Base-by-base conservation (phyloP, 2,329 filamentous ascomycete species). In the Penicillium sp. region DNA sequence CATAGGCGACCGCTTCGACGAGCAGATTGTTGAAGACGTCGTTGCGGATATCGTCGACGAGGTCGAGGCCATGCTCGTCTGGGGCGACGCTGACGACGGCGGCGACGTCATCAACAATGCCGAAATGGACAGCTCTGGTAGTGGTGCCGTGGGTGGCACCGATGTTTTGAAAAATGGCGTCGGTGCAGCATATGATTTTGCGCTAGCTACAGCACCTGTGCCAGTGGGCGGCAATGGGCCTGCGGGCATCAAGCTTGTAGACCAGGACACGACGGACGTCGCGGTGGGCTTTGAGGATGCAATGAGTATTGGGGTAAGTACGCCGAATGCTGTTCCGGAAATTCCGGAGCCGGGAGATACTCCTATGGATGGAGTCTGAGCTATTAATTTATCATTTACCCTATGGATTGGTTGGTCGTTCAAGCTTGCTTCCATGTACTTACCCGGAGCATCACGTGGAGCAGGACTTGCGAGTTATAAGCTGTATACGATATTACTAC, bases 11-110 rank as follows among this genome's bases (percentile, higher is more conserved):
- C 87, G 95, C 35, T 98, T 93, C 77, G 87, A 88, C 62, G 93
- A 99, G 74, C 94, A 98, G 80, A 93, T 99, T 64, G 93, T 90
- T 15, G 95, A 99, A 79, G 95, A 99, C 71, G 84, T 97, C 26
- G 86, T 97, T 31, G 97, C 93, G 75, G 95, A 99, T 76, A 86
- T 99, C 57, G 84, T 98, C 35, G 95, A 99, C 72, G 95, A 99
- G 78, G 91, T 96, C 53, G 93, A 96, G 61, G 77, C 78, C 9
- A 75, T 77, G 73, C 79, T 95, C 91, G 79, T 96, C 88, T 89
- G 76, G 73, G 75, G 77, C n/a, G 73, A 71, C 30, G 67, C 75
- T 17, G 73, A 77, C 30, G 73, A 72, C 31, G 70, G 73, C 31
- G 72, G 73, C 31, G 70, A 74, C 56, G 65, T 76, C 50, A 71